Conservation (phyloP, 352 stramenopile species). For the Globisporangium mamillatum region DNA sequence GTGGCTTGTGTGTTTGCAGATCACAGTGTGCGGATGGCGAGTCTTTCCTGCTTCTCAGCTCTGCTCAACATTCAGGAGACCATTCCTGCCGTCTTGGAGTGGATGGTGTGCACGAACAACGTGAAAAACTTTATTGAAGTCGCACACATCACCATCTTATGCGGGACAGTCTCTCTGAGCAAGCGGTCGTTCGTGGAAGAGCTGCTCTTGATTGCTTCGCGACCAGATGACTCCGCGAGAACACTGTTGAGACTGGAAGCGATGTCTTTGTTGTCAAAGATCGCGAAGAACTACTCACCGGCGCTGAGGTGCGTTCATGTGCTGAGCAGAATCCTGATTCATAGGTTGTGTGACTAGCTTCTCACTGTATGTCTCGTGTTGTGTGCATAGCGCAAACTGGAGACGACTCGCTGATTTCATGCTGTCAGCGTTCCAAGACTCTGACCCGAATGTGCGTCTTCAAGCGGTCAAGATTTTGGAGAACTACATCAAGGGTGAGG, state of each 20-base stretch:
- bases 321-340: not conserved
- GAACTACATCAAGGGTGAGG: constrained; percentile 83
- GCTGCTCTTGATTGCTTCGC: constrained; percentile 62
- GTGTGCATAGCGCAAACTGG: constrained; percentile 44
- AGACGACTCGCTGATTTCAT: constrained; percentile 70
- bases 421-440: constrained; percentile 77
- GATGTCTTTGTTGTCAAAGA: constrained; percentile 81
- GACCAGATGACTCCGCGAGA: constrained; percentile 49
- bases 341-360: no score
- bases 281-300: constrained; percentile 81
- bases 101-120: constrained; percentile 61
- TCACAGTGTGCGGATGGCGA: constrained; percentile 75
- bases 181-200: constrained; percentile 76
- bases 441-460: constrained; percentile 80
- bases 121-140: constrained; percentile 44
- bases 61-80: constrained; percentile 73
- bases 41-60: constrained; percentile 73
- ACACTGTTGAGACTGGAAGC: constrained; percentile 69
- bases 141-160: constrained; percentile 62
- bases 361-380: not conserved
- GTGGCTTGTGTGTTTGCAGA: constrained; percentile 29
- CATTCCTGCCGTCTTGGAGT: constrained; percentile 59
- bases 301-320: constrained; percentile 38
- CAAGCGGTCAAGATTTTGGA: constrained; percentile 88
- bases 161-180: constrained; percentile 50